Evolutionary conservation across 2,329 filamentous ascomycete genomes (phyloP).

Genomic region (Sporothrix phasma): DNA sequence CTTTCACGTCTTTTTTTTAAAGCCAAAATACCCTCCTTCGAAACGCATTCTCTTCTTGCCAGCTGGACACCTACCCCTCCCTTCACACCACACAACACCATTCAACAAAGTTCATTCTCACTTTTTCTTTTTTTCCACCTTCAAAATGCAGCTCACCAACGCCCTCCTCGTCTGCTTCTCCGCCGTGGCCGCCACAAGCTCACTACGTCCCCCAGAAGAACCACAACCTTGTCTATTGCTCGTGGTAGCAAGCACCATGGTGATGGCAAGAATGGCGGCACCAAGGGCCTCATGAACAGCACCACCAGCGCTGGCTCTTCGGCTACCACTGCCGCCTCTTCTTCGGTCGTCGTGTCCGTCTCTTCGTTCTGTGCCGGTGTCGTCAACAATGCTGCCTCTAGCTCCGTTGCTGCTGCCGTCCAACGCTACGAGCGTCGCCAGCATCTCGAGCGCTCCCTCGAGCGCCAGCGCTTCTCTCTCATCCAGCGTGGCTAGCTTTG

Average conservation of each 20-base stretch:
- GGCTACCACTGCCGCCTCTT: background rate
- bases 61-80: background rate
- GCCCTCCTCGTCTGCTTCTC: conserved; percentile 35
- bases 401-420: background rate
- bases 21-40: background rate
- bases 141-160: conserved; percentile 39
- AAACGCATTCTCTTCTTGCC: background rate
- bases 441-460: no score
- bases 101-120: background rate
- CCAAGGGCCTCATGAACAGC: background rate
- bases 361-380: background rate
- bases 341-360: background rate
- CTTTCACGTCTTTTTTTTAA: conserved; percentile 7
- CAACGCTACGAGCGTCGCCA: background rate
- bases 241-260: conserved; percentile 19
- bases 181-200: conserved; percentile 34
- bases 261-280: background rate
- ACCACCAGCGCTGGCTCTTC: background rate
- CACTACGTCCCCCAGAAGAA: conserved; percentile 29
- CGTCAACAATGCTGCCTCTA: background rate
- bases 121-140: background rate
- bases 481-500: background rate
- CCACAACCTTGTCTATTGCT: conserved; percentile 26
- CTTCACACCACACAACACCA: background rate
- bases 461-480: background rate